A percentile compares a stretch with the other conserved stretches of the same genome.
Conservation (phyloP, 306 rosid species). For the Quercus berberidifolia region DNA sequence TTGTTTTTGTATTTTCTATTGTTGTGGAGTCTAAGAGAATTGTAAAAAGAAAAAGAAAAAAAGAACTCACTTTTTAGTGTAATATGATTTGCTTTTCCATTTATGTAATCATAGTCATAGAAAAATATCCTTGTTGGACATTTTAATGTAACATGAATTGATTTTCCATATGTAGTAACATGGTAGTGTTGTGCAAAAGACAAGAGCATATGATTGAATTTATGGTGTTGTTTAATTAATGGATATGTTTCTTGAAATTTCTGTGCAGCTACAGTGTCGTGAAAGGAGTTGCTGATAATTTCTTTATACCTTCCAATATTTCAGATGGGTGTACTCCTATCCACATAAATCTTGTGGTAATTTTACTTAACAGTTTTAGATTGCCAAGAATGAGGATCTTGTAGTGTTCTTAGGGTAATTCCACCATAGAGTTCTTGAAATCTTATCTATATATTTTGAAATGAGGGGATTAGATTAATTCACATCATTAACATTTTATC, state of each 20-base stretch:
- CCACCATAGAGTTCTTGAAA: too few species aligned
- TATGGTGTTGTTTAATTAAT: neutral
- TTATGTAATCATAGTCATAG: too few species aligned
- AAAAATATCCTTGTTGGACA: neutral
- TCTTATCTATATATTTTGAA: too few species aligned
- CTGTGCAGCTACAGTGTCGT: slow-evolving; percentile 60
- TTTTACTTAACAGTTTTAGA: neutral
- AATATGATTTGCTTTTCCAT: too few species aligned
- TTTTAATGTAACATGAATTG: neutral
- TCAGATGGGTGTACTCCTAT: slow-evolving; percentile 71
- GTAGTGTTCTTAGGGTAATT: too few species aligned
- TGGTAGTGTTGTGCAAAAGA: too few species aligned
- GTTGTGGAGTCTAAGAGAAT: neutral
- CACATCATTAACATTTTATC: too few species aligned
- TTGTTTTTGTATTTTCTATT: neutral
- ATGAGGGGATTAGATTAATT: too few species aligned
- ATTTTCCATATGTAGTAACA: too few species aligned
- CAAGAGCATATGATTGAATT: neutral
- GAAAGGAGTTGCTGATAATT: slow-evolving; percentile 36
- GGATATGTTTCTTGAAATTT: slow-evolving; percentile 4
- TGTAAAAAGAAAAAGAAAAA: too few species aligned
- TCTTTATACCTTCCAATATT: slow-evolving; percentile 44
- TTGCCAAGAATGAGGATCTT: too few species aligned
- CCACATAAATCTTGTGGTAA: slow-evolving; percentile 93
- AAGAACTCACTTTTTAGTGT: too few species aligned